Conservation (phyloP, 2,329 filamentous ascomycete genomes). For the Emydomyces testavorans region DNA sequence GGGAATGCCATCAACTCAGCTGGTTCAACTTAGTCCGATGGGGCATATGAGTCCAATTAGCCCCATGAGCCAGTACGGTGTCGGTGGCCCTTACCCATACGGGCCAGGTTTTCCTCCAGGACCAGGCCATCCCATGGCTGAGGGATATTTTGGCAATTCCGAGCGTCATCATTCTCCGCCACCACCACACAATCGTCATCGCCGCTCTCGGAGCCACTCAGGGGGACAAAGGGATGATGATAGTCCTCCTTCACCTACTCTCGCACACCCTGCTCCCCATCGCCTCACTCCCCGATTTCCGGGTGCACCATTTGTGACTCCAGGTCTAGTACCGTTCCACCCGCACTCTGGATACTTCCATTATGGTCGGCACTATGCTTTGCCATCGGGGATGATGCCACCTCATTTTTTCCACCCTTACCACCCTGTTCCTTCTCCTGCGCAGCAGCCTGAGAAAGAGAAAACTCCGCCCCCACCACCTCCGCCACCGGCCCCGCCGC, state of each 20-base stretch:
- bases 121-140: slow-evolving; percentile 10
- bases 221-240: slow-evolving; percentile 22
- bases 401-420: slow-evolving; percentile 29
- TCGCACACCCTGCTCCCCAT: slow-evolving; percentile 22
- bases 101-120: slow-evolving; percentile 13
- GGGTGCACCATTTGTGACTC: slow-evolving; percentile 14
- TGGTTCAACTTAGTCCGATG: slow-evolving; percentile 17
- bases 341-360: slow-evolving; percentile 21
- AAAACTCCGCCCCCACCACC: slow-evolving; percentile 21
- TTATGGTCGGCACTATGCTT: slow-evolving; percentile 5
- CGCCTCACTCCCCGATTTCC: slow-evolving; percentile 17
- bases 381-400: slow-evolving; percentile 26
- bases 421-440: slow-evolving; percentile 27
- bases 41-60: slow-evolving; percentile 10
- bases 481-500: slow-evolving; percentile 25
- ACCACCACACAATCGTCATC: slow-evolving; percentile 12
- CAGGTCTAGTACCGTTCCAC: slow-evolving; percentile 32
- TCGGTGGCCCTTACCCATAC: slow-evolving; percentile 11
- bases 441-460: slow-evolving; percentile 15
- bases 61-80: slow-evolving; percentile 10
- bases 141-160: slow-evolving; percentile 13
- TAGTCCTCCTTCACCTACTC: slow-evolving; percentile 22
- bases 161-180: slow-evolving; percentile 14
- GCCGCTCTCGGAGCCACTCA: slow-evolving; percentile 11
- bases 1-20: slow-evolving; percentile 18